These are phyloP conservation scores for Thalassiosira ordinaria DNA, from an alignment of 352 stramenopile genomes.

Conservation along the genomic window DNA sequence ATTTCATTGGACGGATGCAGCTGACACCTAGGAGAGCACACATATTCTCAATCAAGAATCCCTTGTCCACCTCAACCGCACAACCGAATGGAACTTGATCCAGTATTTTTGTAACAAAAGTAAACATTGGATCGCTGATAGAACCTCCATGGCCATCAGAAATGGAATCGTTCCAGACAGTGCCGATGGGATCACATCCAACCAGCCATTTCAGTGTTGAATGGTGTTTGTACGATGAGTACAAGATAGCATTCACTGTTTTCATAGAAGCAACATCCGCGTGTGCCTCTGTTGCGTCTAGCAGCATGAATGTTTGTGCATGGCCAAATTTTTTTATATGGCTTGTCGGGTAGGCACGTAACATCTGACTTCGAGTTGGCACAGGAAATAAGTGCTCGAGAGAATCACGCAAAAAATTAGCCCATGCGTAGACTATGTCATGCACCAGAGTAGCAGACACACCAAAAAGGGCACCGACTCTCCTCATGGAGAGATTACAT, in stretches of 20 bases:
- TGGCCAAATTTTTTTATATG: constrained; percentile 31
- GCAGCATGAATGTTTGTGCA: constrained; percentile 26
- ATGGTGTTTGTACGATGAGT: constrained; percentile 39
- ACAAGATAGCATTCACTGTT: constrained; percentile 37
- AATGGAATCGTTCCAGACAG: constrained; percentile 28
- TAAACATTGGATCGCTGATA: constrained; percentile 38
- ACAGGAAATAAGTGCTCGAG: constrained; percentile 24
- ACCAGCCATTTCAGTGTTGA: constrained; percentile 45
- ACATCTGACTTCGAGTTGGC: constrained; percentile 39
- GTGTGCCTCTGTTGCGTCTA: constrained; percentile 30
- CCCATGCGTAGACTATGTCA: constrained; percentile 42
- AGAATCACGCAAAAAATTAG: constrained; percentile 24
- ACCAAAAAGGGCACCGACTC: constrained; percentile 33
- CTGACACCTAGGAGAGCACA: constrained; percentile 19
- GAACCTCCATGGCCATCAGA: constrained; percentile 16
- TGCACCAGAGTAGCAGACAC: constrained; percentile 21
- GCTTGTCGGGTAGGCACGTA: constrained; percentile 33
- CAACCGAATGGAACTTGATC: constrained; percentile 27
- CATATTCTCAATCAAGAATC: constrained; percentile 38
- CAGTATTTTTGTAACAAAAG: constrained; percentile 20
- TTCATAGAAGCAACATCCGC: constrained; percentile 44
- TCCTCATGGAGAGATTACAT: constrained; percentile 20
- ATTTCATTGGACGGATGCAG: constrained; percentile 23
- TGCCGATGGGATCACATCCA: constrained; percentile 25
- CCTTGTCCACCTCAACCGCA: constrained; percentile 13